Evolutionary conservation across 192 early-diverging fungal species (phyloP).

Genomic region (Gaertneriomyces semiglobifer): DNA sequence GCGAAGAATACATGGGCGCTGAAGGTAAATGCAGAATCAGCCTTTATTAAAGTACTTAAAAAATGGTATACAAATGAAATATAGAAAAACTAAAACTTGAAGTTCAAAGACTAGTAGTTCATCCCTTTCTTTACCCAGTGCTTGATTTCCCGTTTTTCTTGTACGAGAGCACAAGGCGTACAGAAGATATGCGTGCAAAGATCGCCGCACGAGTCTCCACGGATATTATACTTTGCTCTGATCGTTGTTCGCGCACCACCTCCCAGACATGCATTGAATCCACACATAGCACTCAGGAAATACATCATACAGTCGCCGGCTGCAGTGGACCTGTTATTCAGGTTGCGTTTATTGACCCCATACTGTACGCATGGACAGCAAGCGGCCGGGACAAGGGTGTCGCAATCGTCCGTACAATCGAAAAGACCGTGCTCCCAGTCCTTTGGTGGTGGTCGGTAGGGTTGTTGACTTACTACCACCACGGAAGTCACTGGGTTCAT

Average conservation of each 20-base stretch:
- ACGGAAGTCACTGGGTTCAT: background rate
- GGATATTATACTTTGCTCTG: conserved; percentile 26
- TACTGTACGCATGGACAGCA: conserved; percentile 21
- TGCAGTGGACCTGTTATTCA: conserved; percentile 3
- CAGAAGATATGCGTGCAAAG: conserved; percentile 15
- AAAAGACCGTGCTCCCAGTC: conserved; percentile 30
- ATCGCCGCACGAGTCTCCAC: conserved; percentile 17
- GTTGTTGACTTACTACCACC: conserved; percentile 25
- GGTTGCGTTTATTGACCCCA: conserved; percentile 22
- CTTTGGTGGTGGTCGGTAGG: conserved; percentile 22
- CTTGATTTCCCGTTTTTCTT: conserved; percentile 31
- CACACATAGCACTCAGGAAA: background rate
- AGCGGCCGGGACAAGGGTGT: conserved; percentile 4
- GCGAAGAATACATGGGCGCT: too few relatives aligned
- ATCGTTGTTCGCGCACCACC: conserved; percentile 8
- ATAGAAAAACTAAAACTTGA: too few relatives aligned
- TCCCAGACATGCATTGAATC: conserved; percentile 20
- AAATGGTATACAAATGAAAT: too few relatives aligned
- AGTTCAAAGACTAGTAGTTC: too few relatives aligned
- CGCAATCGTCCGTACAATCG: conserved; percentile 22
- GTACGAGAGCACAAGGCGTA: conserved; percentile 30
- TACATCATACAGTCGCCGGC: conserved; percentile 19
- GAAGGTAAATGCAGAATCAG: too few relatives aligned
- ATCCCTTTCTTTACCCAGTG: too few relatives aligned
- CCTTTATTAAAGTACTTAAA: too few relatives aligned